These are phyloP conservation scores for Tilletia indica DNA, from an alignment of 1,284 basidiomycete species.

Conservation along the genomic window DNA sequence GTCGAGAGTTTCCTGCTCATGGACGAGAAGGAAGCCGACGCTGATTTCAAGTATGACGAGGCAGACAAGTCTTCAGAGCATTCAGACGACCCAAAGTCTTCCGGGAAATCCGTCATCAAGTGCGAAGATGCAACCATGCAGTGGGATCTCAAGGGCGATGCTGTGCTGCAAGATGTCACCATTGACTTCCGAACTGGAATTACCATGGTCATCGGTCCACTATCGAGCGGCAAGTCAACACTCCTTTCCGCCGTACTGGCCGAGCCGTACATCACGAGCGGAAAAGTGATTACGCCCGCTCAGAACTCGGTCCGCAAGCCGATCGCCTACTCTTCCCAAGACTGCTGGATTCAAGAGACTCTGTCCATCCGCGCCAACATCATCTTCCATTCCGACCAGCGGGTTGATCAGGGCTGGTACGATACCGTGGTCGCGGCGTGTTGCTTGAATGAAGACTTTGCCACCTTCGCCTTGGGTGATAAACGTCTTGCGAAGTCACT, in stretches of 20 bases:
- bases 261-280: constrained; percentile 21
- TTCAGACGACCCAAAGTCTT: neutral
- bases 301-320: neutral
- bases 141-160: neutral
- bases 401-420: constrained; percentile 21
- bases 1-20: constrained; percentile 37
- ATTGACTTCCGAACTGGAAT: constrained; percentile 17
- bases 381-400: constrained; percentile 22
- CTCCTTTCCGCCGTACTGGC: constrained; percentile 32
- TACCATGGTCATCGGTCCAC: constrained; percentile 27
- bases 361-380: constrained; percentile 34
- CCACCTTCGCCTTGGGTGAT: constrained; percentile 13
- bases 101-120: neutral
- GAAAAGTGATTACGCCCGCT: neutral
- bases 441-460: constrained; percentile 27
- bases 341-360: constrained; percentile 30
- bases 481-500: constrained; percentile 26
- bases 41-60: constrained; percentile 1
- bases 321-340: constrained; percentile 26
- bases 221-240: constrained; percentile 32
- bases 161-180: neutral
- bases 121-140: neutral
- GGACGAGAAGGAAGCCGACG: constrained; percentile 11
- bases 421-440: constrained; percentile 27
- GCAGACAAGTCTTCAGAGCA: neutral